Evolutionary conservation across 352 stramenopile genomes (phyloP), one percentile per base, ranked within the genome.

Genomic region (Thraustochytrium striatum): DNA sequence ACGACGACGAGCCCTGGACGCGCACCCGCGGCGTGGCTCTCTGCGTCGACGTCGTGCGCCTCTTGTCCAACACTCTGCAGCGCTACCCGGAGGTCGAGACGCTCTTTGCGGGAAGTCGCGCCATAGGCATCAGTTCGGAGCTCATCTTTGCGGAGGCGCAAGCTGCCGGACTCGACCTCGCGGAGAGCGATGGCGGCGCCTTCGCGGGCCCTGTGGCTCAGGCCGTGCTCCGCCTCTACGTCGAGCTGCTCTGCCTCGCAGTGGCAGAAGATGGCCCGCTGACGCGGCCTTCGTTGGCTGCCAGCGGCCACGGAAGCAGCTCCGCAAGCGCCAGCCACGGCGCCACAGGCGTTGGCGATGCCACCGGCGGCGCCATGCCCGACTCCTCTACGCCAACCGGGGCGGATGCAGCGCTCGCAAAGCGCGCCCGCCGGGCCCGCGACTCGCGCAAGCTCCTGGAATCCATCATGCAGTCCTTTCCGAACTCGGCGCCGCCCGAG

Each of bases 401-500:
- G 5, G 39, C 39, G 39, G 5, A 13, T 5, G 39, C 39, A 5
- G 13, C 13, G 39, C 5, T 47, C 5, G 59, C 50, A n/a, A 33
- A 70, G 19, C 59, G 35, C 5, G 7, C 9, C 1, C 65, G 43
- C 9, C 65, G 44, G 32, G 7, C 52, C 16, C 65, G 61, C 16
- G 65, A 75, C 8, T 25, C 30, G 5, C 39, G 65, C 0, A 58
- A 43, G 32, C 30, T 75, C 1, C 41, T 75, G 16, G 65, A 75
- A 32, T 43, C 44, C 11, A 1, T 75, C 21, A 75, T 75, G 65
- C 65, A 75, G 35, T 75, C 65, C 8, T 75, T 75, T 7, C 65
- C 65, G 0, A 25, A 3, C 28, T n/a, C 21, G 13, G 65, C 65
- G 9, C n/a, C 52, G 11, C 28, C 65, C 25, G 65, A 75, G 65